These are phyloP conservation scores for Penicillium macrosclerotiorum DNA, from an alignment of 495 filamentous ascomycete genomes.

Conservation along the genomic window DNA sequence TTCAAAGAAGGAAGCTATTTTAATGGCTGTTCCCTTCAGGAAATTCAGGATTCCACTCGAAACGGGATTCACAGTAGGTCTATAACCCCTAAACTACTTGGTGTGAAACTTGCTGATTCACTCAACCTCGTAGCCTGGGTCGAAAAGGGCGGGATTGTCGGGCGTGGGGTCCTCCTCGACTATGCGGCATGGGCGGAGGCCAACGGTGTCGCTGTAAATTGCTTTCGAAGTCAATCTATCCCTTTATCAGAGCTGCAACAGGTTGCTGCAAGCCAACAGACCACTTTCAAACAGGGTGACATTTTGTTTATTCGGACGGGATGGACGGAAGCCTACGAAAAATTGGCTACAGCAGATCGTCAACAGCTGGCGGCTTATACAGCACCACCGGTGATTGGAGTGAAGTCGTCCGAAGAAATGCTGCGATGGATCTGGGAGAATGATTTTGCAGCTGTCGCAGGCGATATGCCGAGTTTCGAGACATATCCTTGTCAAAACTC, in stretches of 20 bases:
- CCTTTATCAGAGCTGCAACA: constrained; percentile 37
- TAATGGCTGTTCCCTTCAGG: constrained; percentile 56
- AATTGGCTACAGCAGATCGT: constrained; percentile 28
- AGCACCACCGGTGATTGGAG: constrained; percentile 37
- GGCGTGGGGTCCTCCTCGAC: constrained; percentile 58
- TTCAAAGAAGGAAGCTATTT: constrained; percentile 52
- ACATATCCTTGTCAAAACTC: constrained; percentile 28
- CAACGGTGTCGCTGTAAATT: constrained; percentile 33
- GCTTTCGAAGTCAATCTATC: constrained; percentile 42
- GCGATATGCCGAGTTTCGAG: constrained; percentile 51
- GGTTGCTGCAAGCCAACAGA: constrained; percentile 33
- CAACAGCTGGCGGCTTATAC: constrained; percentile 25
- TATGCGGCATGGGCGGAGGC: constrained; percentile 50
- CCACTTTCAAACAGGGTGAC: constrained; percentile 45
- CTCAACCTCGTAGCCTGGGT: constrained; percentile 36
- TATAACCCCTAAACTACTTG: too few relatives aligned
- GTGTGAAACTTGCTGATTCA: neutral
- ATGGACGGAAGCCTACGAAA: constrained; percentile 42
- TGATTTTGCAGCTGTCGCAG: constrained; percentile 51
- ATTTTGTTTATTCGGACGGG: constrained; percentile 56
- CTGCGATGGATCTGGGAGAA: constrained; percentile 50
- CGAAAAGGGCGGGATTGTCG: constrained; percentile 50
- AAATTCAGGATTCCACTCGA: constrained; percentile 47
- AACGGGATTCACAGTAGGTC: constrained; percentile 46
- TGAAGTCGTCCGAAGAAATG: constrained; percentile 42